phyloP scores from a whole-genome alignment of 2,329 filamentous ascomycete genomes.

The Diaporthe capsici region DNA sequence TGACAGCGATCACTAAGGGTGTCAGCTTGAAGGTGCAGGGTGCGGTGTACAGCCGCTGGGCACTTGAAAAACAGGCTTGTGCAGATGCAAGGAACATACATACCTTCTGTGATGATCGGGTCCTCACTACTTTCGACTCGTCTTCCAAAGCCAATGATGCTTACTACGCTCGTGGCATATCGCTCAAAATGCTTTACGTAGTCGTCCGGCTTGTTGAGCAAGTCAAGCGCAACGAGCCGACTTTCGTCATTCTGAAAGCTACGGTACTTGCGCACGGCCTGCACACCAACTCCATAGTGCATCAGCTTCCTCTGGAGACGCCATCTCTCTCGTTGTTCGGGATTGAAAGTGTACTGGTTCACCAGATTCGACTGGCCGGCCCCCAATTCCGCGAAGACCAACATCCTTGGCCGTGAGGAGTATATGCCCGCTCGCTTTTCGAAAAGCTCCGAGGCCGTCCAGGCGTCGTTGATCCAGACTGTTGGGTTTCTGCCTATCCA shows the following conservation, averaged over 20 bases:
- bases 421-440: conserved; percentile 67
- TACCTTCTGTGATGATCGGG: conserved; percentile 67
- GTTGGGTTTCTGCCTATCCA: conserved; percentile 67
- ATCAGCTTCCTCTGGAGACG: conserved; percentile 64
- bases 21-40: background rate
- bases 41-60: background rate
- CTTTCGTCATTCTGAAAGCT: conserved; percentile 71
- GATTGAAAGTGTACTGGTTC: conserved; percentile 58
- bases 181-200: conserved; percentile 69
- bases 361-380: conserved; percentile 59
- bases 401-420: conserved; percentile 64
- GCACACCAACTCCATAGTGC: conserved; percentile 66
- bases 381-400: conserved; percentile 62
- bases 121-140: conserved; percentile 65
- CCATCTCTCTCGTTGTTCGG: conserved; percentile 58
- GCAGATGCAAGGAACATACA: conserved; percentile 4
- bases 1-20: conserved; percentile 63
- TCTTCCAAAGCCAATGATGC: conserved; percentile 70
- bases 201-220: conserved; percentile 58
- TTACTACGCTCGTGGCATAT: conserved; percentile 66
- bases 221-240: conserved; percentile 65
- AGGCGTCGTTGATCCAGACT: conserved; percentile 64
- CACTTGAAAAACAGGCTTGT: background rate
- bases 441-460: conserved; percentile 67
- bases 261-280: conserved; percentile 68